Base-by-base conservation (phyloP, 1,284 basidiomycete species). In the Cutaneotrichosporon sp. region DNA sequence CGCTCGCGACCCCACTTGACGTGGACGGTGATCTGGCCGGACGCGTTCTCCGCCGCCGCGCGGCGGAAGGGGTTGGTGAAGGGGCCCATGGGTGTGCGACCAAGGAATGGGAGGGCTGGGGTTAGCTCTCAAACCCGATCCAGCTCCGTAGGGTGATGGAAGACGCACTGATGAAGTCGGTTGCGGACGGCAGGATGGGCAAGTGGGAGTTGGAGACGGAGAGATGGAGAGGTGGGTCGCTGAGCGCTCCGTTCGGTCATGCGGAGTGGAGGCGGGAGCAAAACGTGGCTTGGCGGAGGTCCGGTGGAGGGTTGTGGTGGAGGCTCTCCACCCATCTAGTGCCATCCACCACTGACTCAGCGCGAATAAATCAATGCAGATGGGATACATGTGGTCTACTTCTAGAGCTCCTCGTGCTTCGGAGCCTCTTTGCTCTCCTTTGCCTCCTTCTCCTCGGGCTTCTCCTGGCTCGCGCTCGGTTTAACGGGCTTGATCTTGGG, bases 61-160 rank as follows among this genome's bases (percentile, higher is more conserved):
- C 77, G 66, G 43, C 76, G 66, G 59, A 79, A 79, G 13, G 77
- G 77, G 61, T 79, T 79, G 56, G 72, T 71, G 68, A 77, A 75
- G 62, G 74, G 58, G 22, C 36, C 46, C 62, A 63, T 63, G 36
- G 58, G 51, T 43, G 58, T 55, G 25, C n/a, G n/a, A n/a, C 55
- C 58, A 38, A 56, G 34, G 14, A 63, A 42, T 20, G 62, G 62
- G 36, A 58, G 58, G 33, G 34, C 51, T 53, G n/a, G 51, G n/a
- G 29, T 47, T 22, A 47, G 45, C 45, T 9, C n/a, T n/a, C n/a
- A n/a, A n/a, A n/a, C n/a, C n/a, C n/a, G n/a, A 27, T n/a, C n/a
- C n/a, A n/a, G n/a, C n/a, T n/a, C n/a, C n/a, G n/a, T n/a, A n/a
- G n/a, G n/a, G n/a, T n/a, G n/a, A n/a, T n/a, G n/a, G 13, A 24